These are phyloP conservation scores for Hypoxylon sp. DNA, from an alignment of 2,329 filamentous ascomycete species.

Conservation along the genomic window DNA sequence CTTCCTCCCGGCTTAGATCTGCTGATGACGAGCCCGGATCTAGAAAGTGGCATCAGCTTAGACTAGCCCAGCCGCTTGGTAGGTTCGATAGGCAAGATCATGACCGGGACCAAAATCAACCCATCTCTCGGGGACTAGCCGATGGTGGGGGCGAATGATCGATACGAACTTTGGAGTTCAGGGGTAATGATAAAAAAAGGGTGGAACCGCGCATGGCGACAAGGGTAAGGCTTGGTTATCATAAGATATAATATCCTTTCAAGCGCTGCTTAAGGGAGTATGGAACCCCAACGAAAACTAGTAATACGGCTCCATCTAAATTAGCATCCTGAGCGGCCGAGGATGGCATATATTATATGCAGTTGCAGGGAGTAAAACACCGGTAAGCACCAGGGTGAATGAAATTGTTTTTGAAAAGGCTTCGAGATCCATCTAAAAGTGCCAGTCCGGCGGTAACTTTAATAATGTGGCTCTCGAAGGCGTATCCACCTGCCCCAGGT, in stretches of 20 bases:
- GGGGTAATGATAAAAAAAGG: constrained; percentile 31
- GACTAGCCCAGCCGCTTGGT: constrained; percentile 23
- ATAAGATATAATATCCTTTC: constrained; percentile 12
- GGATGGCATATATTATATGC: constrained; percentile 17
- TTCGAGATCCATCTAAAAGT: constrained; percentile 3
- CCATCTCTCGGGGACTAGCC: constrained; percentile 40
- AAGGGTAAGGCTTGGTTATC: constrained; percentile 28
- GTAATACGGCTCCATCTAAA: constrained; percentile 7
- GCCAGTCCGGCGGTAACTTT: constrained; percentile 28
- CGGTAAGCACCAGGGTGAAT: constrained; percentile 2
- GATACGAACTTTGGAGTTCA: constrained; percentile 44
- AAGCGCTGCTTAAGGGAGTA: constrained; percentile 11
- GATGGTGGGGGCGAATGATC: constrained; percentile 40
- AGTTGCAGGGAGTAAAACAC: constrained; percentile 8
- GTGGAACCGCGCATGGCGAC: constrained; percentile 41
- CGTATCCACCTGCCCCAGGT: constrained; percentile 10
- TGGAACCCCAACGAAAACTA: background rate
- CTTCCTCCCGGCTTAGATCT: constrained; percentile 8
- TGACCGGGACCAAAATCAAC: constrained; percentile 19
- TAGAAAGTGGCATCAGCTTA: constrained; percentile 45
- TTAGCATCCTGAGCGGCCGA: background rate
- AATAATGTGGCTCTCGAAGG: constrained; percentile 28
- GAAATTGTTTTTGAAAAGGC: background rate
- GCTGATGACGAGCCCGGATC: constrained; percentile 33
- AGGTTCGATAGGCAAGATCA: constrained; percentile 29